Percentiles rank a stretch among this genome's conserved stretches.
Conservation (phyloP, 176 grass and related monocot species). For the Carex littledalei region DNA sequence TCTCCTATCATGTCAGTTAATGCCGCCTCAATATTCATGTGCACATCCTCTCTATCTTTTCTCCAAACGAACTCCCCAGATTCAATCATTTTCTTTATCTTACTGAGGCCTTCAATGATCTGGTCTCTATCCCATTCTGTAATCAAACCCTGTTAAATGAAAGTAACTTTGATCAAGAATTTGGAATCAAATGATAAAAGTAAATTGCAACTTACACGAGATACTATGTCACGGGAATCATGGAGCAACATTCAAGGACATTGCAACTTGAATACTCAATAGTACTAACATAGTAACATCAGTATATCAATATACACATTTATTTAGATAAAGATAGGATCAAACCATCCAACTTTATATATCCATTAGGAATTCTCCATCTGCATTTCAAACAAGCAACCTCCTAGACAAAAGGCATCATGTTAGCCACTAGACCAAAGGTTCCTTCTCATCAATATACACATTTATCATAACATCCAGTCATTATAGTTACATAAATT, state of each 20-base stretch:
- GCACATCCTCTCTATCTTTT: constrained; percentile 86
- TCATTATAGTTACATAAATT: neutral
- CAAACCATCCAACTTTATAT: too few relatives aligned
- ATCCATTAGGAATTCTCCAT: too few relatives aligned
- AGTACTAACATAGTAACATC: neutral
- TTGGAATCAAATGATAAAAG: neutral
- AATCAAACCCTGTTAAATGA: constrained; percentile 67
- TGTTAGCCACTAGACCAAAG: too few relatives aligned
- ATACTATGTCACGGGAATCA: neutral
- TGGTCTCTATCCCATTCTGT: constrained; percentile 55
- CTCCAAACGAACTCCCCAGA: constrained; percentile 81
- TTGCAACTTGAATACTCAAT: neutral
- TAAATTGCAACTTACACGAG: neutral
- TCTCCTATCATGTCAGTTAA: constrained; percentile 87
- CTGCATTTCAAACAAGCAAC: too few relatives aligned
- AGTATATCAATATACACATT: too few relatives aligned
- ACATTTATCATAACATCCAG: neutral
- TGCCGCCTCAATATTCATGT: constrained; percentile 99
- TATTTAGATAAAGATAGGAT: too few relatives aligned
- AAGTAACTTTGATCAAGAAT: neutral
- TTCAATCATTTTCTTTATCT: constrained; percentile 72
- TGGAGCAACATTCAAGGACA: neutral
- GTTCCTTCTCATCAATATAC: neutral
- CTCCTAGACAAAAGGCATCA: too few relatives aligned
- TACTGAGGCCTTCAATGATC: constrained; percentile 66